These are phyloP conservation scores for Chrysoporthe puriensis DNA, from an alignment of 2,329 filamentous ascomycete genomes.

Conservation along the genomic window DNA sequence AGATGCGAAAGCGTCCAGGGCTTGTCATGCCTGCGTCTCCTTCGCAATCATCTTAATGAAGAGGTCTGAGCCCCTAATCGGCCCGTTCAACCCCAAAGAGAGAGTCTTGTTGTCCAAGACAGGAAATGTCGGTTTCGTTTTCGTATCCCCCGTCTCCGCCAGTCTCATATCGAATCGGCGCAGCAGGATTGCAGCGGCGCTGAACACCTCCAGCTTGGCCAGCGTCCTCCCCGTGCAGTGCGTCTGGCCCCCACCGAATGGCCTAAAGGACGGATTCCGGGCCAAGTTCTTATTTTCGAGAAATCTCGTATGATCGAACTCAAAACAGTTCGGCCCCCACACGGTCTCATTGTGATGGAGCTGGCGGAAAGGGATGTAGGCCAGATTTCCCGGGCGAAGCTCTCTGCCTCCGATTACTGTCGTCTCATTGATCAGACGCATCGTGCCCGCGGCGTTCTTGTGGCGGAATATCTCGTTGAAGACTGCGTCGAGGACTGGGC, in stretches of 20 bases:
- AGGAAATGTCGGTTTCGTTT: not conserved
- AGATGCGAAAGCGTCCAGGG: not conserved
- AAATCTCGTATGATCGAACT: conserved; percentile 11
- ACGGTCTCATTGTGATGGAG: conserved; percentile 11
- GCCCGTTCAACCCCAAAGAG: conserved; percentile 10
- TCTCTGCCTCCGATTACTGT: not conserved
- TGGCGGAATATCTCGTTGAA: conserved; percentile 11
- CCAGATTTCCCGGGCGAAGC: conserved; percentile 6
- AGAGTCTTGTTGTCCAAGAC: conserved; percentile 3
- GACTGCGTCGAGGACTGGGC: conserved; percentile 1
- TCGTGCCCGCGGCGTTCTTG: conserved; percentile 13
- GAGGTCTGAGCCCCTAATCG: not conserved
- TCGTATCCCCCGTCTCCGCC: not conserved
- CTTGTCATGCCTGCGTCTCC: not conserved
- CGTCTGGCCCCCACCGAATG: conserved; percentile 11
- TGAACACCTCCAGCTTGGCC: conserved; percentile 15
- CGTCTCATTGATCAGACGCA: conserved; percentile 3
- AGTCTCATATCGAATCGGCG: conserved; percentile 11
- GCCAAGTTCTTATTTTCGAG: not conserved
- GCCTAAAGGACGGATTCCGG: not conserved
- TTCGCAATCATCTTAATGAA: not conserved
- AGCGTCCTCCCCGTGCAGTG: conserved; percentile 10
- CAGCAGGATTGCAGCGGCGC: conserved; percentile 7
- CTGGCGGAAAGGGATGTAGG: conserved; percentile 11
- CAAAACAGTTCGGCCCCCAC: not conserved